Evolutionary conservation across 495 filamentous ascomycete species (phyloP).

Genomic region (Lophium mytilinum): DNA sequence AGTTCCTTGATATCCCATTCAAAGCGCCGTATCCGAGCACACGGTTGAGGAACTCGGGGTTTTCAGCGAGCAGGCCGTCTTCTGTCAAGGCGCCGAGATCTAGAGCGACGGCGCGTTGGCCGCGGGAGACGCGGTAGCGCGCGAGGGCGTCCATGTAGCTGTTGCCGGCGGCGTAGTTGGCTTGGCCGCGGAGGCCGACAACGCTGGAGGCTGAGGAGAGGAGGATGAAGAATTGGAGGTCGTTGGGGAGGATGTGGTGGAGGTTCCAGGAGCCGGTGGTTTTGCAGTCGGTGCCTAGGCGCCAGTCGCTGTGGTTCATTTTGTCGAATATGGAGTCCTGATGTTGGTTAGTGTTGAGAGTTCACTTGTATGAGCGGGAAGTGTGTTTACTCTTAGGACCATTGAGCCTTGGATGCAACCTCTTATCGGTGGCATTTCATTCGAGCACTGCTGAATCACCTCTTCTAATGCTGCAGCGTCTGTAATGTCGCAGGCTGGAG

Average conservation of each 20-base stretch:
- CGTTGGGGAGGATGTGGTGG: neutral
- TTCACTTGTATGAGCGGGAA: no score
- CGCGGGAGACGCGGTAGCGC: neutral
- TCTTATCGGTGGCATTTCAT: no score
- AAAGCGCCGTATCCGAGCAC: neutral
- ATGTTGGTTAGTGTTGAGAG: no score
- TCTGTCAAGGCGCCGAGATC: constrained; percentile 6
- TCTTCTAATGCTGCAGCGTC: no score
- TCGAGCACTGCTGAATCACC: no score
- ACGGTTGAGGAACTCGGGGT: neutral
- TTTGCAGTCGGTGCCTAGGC: neutral
- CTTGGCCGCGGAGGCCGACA: neutral
- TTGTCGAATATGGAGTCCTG: no score
- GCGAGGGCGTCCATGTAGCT: constrained; percentile 1
- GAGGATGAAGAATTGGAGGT: constrained; percentile 9
- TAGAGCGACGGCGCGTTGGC: neutral
- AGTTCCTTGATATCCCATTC: neutral
- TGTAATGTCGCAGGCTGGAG: no score
- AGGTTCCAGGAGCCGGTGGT: constrained; percentile 6
- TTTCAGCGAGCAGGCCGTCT: constrained; percentile 1
- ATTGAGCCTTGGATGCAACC: no score
- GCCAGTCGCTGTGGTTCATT: no score
- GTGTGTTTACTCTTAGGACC: no score
- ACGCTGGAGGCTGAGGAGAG: constrained; percentile 1
- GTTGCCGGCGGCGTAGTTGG: constrained; percentile 11